Evolutionary conservation across 208 protist genomes (phyloP).

Genomic region (Wallacemonas collosoma): DNA sequence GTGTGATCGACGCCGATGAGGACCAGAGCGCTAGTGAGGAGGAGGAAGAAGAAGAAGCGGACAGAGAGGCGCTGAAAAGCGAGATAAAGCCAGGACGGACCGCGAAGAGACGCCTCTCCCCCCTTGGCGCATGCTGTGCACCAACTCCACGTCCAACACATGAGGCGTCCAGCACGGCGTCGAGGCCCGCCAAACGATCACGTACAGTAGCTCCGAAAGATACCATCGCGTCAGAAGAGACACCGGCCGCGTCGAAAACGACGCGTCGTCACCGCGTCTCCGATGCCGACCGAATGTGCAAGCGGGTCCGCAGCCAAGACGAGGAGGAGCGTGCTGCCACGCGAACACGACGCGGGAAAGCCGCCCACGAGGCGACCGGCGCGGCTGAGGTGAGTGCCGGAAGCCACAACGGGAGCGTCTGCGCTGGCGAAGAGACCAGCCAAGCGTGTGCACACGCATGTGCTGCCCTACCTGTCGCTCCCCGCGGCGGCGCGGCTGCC

Average conservation of each 20-base stretch:
- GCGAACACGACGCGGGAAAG: background rate
- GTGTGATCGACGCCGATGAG: background rate
- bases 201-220: no score
- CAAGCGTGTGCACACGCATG: no score
- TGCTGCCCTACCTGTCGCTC: background rate
- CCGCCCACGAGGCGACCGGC: no score
- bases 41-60: background rate
- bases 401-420: no score
- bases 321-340: background rate
- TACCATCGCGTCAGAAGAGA: no score
- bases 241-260: background rate
- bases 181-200: no score
- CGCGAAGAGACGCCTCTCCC: no score
- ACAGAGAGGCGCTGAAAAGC: background rate
- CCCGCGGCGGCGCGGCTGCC: background rate
- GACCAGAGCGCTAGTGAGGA: background rate
- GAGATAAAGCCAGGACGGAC: background rate
- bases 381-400: no score
- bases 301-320: background rate
- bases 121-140: no score
- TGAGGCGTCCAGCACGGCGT: no score
- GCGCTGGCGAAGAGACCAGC: no score
- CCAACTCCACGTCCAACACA: no score
- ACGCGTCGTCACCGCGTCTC: slow-evolving; percentile 4
- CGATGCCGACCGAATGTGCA: background rate